Conservation (phyloP, 2,329 filamentous ascomycete species). For the Neopestalotiopsis rosae region DNA sequence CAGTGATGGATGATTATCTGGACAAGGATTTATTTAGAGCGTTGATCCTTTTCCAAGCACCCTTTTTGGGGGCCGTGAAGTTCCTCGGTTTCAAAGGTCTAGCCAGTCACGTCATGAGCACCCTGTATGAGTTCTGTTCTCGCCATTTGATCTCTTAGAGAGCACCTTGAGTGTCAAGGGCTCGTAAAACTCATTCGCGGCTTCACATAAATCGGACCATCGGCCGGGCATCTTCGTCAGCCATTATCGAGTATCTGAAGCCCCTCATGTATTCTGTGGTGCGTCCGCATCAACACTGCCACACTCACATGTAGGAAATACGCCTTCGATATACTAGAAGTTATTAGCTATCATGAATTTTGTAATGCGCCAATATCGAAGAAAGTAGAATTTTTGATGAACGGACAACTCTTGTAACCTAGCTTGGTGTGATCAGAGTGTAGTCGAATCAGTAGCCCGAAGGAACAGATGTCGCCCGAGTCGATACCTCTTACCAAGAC, state of each 20-base stretch:
- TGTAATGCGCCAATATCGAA: too few relatives aligned
- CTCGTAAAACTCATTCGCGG: background rate
- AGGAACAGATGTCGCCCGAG: too few relatives aligned
- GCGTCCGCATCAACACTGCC: background rate
- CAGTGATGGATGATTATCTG: constrained; percentile 26
- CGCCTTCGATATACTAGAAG: too few relatives aligned
- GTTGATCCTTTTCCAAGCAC: constrained; percentile 48
- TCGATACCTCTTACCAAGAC: too few relatives aligned
- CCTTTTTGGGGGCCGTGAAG: constrained; percentile 46
- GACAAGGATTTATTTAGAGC: constrained; percentile 50
- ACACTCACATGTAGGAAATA: background rate
- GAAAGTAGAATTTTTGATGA: too few relatives aligned
- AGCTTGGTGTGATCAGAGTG: too few relatives aligned
- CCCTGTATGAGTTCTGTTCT: constrained; percentile 29
- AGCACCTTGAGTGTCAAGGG: background rate
- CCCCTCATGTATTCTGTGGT: background rate
- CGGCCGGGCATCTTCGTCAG: too few relatives aligned
- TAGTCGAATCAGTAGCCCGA: too few relatives aligned
- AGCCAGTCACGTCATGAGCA: constrained; percentile 54
- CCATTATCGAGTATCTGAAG: background rate
- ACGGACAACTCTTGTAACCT: too few relatives aligned
- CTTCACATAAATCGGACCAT: too few relatives aligned
- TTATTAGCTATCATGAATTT: too few relatives aligned
- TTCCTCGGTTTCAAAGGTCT: constrained; percentile 54
- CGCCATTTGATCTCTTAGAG: background rate